Evolutionary conservation across 495 filamentous ascomycete species (phyloP), one percentile per base, ranked within the genome.

Genomic region (Aspergillus heteromorphus): DNA sequence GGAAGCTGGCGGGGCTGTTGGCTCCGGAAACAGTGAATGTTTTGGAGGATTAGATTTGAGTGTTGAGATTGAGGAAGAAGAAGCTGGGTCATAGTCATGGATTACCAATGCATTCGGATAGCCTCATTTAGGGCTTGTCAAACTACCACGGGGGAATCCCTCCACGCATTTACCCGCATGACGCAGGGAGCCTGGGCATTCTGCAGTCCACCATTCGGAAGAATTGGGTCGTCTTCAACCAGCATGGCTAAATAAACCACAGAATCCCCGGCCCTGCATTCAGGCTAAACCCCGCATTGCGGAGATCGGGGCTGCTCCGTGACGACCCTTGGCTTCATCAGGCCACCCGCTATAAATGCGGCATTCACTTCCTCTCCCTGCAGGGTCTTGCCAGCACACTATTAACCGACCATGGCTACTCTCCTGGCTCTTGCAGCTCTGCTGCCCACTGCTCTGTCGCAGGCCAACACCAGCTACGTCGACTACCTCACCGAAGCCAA

Each of bases 401-500:
- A 38, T 38, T 38, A n/a, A 4, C 31, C n/a, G 11, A 38, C 5
- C 3, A 38, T 38, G 34, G 34, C 34, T n/a, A 13, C 34, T 47
- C 34, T 38, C 11, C 5, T 47, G 14, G 57, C 61, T 13, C 36
- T 72, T 29, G 62, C 64, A 45, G 65, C 68, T 19, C 49, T 74
- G 10, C 47, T 64, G 53, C 66, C 71, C 6, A 57, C 59, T 0
- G 42, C 59, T 2, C 14, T 70, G 11, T 61, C 58, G 2, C 69
- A 74, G 41, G 58, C 57, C 16, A 71, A 72, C 34, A 58, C 59
- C 8, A 64, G 53, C 41, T 68, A 67, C 49, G 56, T 55, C 18
- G 61, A 74, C 56, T 74, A 71, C 47, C 63, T 49, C 6, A 58
- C 50, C 4, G 58, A 72, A 25, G 48, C 67, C 1, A 63, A 74